Evolutionary conservation across 2,329 filamentous ascomycete species (phyloP), one percentile per base, ranked within the genome.

Genomic region (Blastomyces gilchristii): DNA sequence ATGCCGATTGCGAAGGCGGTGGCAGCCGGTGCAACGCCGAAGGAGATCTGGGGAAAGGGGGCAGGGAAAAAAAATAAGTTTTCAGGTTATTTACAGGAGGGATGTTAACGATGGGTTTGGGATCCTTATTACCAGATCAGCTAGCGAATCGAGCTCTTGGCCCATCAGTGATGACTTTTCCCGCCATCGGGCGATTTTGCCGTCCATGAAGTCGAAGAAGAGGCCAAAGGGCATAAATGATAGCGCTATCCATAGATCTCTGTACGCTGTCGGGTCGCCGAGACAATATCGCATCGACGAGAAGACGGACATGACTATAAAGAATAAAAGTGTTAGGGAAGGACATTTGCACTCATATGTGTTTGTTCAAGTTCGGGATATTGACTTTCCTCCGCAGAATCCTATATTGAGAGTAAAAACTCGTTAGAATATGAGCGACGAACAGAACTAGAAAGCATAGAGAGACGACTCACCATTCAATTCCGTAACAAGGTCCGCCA

Each of bases 121-220:
- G 8, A 9, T 37, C 16, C 14, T n/a, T 37, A 39, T 16, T 87
- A 96, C 91, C 81, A 99, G 76, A 75, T 99, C 94, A 62, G 94
- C 94, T 58, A 99, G 82, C 7, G 93, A 97, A 76, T 99, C 94
- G 63, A 99, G 81, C 77, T 99, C 94, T 77, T 97, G 93, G 14
- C 94, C 94, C 93, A 99, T 97, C 74, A 99, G 81, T 70, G 90
- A 95, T 71, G 90, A 94, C 87, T 97, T 99, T 79, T 91, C 88
- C 74, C 94, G 86, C 94, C 94, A 97, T 68, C 94, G 83, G 67
- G 94, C 94, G 63, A 99, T 92, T 74, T 92, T 94, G 73, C 94
- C 94, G 76, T 99, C 94, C 83, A 97, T 91, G 73, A 96, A 95
- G 77, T 99, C 94, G 76, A 97, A 97, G 80, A 97, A 97, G 14